Base-by-base conservation (phyloP, 768 basidiomycete genomes). In the Inosperma sp. region DNA sequence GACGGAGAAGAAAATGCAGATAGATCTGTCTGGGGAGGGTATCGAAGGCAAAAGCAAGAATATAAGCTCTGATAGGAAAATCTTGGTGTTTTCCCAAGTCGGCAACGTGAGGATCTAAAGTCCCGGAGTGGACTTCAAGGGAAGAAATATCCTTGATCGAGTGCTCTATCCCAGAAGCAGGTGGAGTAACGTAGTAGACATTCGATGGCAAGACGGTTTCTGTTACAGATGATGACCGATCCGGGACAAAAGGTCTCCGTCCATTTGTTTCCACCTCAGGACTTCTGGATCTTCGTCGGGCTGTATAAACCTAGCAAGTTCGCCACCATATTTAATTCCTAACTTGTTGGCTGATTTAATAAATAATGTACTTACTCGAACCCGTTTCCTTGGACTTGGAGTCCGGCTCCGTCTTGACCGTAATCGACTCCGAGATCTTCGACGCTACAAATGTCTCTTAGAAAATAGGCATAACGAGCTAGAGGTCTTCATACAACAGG, bases 1-100 rank as follows among this genome's bases (percentile, higher is more conserved):
- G 71, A 17, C 80, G 72, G 16, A 86, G 66, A 8, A 84, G 76
- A 10, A 65, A 17, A 48, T 68, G 52, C 5, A 68, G 60, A 45
- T 73, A 73, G 1, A 68, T 42, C 37, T 68, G 57, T 16, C 66
- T 60, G 1, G 68, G 66, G 6, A 68, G 19, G 7, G 61, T 62
- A 47, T 68, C 63, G 16, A 64, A 25, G 16, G 61, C 31, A 48
- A 68, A 66, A 9, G 60, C 59, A n/a, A 52, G n/a, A 10, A 60
- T 29, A 30, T 48, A 36, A 2, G 43, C 42, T 27, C 29, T 42
- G 13, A 42, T 12, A 27, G 41, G 41, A 27, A 29, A 4, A 19
- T 29, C 21, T 29, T 30, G 21, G 5, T 19, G n/a, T 41, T 26
- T n/a, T n/a, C n/a, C n/a, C n/a, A n/a, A n/a, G n/a, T n/a, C n/a